Base-by-base conservation (phyloP, 78 protist species). In the Dictyostelium discoideum region DNA sequence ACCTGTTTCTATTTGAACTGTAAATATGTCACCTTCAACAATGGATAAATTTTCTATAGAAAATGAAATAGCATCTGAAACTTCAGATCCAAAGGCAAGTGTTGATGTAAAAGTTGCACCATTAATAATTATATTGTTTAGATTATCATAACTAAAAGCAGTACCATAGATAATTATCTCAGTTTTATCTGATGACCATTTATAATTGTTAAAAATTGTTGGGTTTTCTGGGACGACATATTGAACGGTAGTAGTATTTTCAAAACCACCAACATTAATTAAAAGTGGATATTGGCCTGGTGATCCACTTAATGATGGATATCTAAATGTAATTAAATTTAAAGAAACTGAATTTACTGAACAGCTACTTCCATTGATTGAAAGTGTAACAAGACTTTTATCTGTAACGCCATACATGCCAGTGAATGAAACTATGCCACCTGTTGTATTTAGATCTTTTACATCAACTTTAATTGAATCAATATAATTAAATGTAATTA, bases 251-350 rank as follows among this genome's bases (percentile, higher is more conserved):
- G 79, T 72, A 8, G 79, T 20, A 72, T 72, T 7, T 29, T 72
- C 79, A 72, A 72, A 72, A n/a, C 79, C 79, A 29, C 79, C 79
- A 72, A 72, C 10, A 72, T 72, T 72, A 72, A 72, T 72, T 72
- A 72, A 24, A 9, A 72, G 42, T 29, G 42, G n/a, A 29, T 72
- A 29, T 26, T 26, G 42, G 8, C 57, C 57, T 9, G 57, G 57
- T 13, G 20, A 26, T 3, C 8, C 29, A 26, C 20, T 13, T 2
- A 72, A 7, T 10, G 79, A 14, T 72, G 79, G 79, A 72, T 72
- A 72, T 72, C 20, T 72, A 72, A 72, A 72, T 72, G n/a, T 72
- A 26, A 72, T 72, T n/a, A 9, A 72, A 9, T 5, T 0, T 10
- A 10, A 10, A 3, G 79, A n/a, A 13, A 29, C 40, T 10, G 79